Conservation (phyloP, 257 asterid species). For the Dorcoceras hygrometricum region DNA sequence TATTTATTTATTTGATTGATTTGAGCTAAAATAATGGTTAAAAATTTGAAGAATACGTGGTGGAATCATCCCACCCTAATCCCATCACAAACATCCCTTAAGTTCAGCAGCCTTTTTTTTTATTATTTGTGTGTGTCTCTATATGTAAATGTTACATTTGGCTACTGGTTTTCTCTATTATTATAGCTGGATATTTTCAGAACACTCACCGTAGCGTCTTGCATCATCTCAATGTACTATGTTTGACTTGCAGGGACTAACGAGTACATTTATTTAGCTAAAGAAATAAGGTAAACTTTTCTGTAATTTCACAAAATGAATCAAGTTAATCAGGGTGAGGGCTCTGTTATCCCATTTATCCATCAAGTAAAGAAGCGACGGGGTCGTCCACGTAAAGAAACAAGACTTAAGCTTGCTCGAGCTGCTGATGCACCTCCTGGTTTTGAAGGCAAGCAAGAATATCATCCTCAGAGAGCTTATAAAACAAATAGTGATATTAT, state of each 20-base stretch:
- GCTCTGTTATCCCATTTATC: slow-evolving; percentile 17
- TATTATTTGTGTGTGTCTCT: neutral
- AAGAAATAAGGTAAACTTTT: neutral
- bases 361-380: slow-evolving; percentile 39
- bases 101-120: neutral
- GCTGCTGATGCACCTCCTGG: slow-evolving; percentile 42
- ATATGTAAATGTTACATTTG: too few relatives aligned
- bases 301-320: slow-evolving; percentile 24
- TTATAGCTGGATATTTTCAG: neutral
- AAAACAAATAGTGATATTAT: slow-evolving; percentile 30
- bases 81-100: too few relatives aligned
- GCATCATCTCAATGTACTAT: neutral
- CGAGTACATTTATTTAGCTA: neutral
- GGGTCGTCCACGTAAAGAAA: slow-evolving; percentile 54
- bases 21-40: too few relatives aligned
- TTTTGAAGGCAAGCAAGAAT: slow-evolving; percentile 36
- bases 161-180: too few relatives aligned
- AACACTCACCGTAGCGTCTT: neutral
- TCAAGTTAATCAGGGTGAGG: slow-evolving; percentile 37
- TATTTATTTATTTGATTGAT: too few relatives aligned
- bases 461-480: slow-evolving; percentile 30
- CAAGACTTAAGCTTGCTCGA: slow-evolving; percentile 27
- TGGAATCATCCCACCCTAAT: too few relatives aligned
- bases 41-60: too few relatives aligned
- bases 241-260: neutral